Evolutionary conservation across 177 flowering plant genomes (phyloP).

Genomic region (Vitis hybrid): DNA sequence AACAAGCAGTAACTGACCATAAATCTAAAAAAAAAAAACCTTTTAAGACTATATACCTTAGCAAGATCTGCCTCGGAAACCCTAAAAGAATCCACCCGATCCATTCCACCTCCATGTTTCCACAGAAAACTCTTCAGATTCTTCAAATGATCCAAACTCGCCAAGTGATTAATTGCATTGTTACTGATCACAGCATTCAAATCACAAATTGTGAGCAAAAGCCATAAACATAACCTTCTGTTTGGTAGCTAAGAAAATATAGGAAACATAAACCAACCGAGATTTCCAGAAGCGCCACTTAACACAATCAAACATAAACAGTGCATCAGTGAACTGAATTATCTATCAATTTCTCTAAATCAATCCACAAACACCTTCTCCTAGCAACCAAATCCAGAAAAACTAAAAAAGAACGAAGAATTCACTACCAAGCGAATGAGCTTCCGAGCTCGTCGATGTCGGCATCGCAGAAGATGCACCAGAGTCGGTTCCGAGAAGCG

Average conservation of each 20-base stretch:
- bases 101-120: constrained; percentile 73
- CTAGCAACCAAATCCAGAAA: background rate
- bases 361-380: background rate
- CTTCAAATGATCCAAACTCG: constrained; percentile 71
- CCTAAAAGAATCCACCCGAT: constrained; percentile 49
- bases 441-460: constrained; percentile 55
- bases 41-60: constrained; percentile 40
- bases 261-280: background rate
- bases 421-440: constrained; percentile 60
- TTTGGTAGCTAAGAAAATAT: too few species aligned
- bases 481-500: constrained; percentile 54
- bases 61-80: constrained; percentile 54
- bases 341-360: background rate
- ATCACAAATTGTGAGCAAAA: background rate
- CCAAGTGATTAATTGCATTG: constrained; percentile 71
- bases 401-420: background rate
- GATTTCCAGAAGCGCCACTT: background rate
- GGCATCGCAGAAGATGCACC: constrained; percentile 87
- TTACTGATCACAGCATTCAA: constrained; percentile 34
- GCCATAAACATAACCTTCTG: too few species aligned
- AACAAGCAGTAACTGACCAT: too few species aligned
- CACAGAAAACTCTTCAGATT: constrained; percentile 67
- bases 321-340: background rate
- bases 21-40: background rate
- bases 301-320: background rate